Base-by-base conservation (phyloP, 1,284 basidiomycete species). In the Rhodotorula sp. region DNA sequence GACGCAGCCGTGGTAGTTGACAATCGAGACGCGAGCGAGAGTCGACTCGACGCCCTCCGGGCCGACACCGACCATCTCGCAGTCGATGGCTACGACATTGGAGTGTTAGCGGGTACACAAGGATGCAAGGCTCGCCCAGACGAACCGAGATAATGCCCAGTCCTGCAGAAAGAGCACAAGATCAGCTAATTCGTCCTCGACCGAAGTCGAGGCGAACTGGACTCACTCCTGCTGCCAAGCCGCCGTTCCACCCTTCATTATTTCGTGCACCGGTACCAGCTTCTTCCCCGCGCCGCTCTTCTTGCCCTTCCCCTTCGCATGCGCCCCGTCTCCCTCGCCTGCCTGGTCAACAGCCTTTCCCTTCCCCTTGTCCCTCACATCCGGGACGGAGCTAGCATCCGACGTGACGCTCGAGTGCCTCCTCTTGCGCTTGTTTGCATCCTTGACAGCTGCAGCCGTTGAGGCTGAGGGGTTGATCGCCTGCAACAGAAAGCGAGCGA, bases 31-130 rank as follows among this genome's bases (percentile, higher is more conserved):
- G 54, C 94, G 88, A 1, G 95, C 95, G 2, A 98, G 84, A 0
- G 89, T 89, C 0, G 90, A 93, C 78, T 96, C 86, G 2, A 85
- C 73, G 17, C 92, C 94, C 44, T 89, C 84, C 15, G 87, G 85
- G 0, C 94, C 94, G 10, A 98, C 87, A 2, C 94, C 94, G 6
- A 99, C 95, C 94, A 99, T 98, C 81, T 99, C 94, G 77, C 94
- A 97, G 80, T 98, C 94, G 54, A 98, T 83, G 0, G 92, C 88
- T 72, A 61, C 29, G n/a, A 3, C 27, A 1, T 24, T 4, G 3
- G 3, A 22, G 36, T 7, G 30, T 47, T 27, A 54, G 56, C 44
- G 7, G 20, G 10, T 4, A 10, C 27, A n/a, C 4, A 1, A 0
- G 7, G 19, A 49, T n/a, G 0, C 1, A 3, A n/a, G 15, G 9